These are phyloP conservation scores for Phytophthora kernoviae DNA, from an alignment of 352 stramenopile genomes.

Conservation along the genomic window DNA sequence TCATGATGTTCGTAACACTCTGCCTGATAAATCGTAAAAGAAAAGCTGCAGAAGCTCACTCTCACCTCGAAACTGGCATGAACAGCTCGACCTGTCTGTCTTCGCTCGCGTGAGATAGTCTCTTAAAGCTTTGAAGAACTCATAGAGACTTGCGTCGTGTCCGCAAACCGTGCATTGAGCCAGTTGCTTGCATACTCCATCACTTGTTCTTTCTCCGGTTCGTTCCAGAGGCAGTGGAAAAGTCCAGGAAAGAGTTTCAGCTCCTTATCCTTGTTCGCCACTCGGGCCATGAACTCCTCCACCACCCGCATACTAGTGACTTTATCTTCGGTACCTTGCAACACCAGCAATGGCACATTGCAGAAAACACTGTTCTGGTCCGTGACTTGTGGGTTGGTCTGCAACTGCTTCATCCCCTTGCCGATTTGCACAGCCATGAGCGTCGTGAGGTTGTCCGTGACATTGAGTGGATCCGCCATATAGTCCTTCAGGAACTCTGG, in stretches of 20 bases:
- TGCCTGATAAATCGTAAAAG: background rate
- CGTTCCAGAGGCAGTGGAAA: conserved; percentile 72
- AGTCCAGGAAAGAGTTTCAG: conserved; percentile 61
- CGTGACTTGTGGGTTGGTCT: conserved; percentile 35
- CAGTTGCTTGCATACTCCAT: conserved; percentile 46
- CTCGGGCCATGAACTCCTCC: conserved; percentile 47
- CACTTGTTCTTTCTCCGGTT: conserved; percentile 56
- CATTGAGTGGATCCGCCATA: conserved; percentile 57
- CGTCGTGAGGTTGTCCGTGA: conserved; percentile 42
- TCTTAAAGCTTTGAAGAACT: conserved; percentile 31
- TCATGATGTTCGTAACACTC: background rate
- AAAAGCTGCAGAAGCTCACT: too few relatives aligned
- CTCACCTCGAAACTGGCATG: too few relatives aligned
- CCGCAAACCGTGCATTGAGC: conserved; percentile 38
- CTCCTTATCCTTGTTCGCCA: conserved; percentile 56
- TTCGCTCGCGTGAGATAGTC: background rate
- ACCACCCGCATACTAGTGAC: conserved; percentile 55
- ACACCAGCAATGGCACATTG: conserved; percentile 37
- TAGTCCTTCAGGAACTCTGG: conserved; percentile 56
- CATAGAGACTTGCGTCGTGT: conserved; percentile 4
- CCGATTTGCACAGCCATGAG: conserved; percentile 51
- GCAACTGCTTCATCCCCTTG: conserved; percentile 39
- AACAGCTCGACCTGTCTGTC: background rate
- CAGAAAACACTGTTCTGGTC: conserved; percentile 35
- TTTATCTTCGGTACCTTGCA: conserved; percentile 62